Evolutionary conservation across 129 eudicot genomes (phyloP).

Genomic region (Escallonia rubra): DNA sequence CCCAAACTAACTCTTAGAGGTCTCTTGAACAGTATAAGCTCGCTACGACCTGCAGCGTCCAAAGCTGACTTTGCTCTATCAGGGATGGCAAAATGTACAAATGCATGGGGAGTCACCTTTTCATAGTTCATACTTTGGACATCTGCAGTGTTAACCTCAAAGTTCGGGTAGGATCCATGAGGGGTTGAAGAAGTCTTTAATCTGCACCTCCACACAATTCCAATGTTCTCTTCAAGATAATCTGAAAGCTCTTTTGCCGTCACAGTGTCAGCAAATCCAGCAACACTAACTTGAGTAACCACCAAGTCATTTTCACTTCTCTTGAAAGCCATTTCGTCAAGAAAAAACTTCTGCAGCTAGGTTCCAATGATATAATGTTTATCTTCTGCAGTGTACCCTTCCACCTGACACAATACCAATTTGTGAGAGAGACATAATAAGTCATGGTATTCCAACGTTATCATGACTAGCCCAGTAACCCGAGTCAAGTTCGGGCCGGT

Average conservation of each 20-base stretch:
- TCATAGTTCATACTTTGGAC: constrained; percentile 12
- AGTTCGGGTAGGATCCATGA: constrained; percentile 33
- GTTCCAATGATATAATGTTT: too few relatives aligned
- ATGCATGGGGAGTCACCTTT: constrained; percentile 48
- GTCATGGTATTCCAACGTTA: too few relatives aligned
- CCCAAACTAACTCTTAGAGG: constrained; percentile 35
- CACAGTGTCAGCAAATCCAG: too few relatives aligned
- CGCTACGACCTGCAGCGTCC: constrained; percentile 23
- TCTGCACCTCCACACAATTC: too few relatives aligned
- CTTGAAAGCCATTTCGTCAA: constrained; percentile 28
- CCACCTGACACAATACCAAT: too few relatives aligned
- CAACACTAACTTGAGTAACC: not conserved
- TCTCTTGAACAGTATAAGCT: constrained; percentile 21
- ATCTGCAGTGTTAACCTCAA: constrained; percentile 6
- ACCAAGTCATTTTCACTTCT: constrained; percentile 14
- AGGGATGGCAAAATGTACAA: constrained; percentile 35
- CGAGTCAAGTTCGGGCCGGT: too few relatives aligned
- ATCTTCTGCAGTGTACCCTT: too few relatives aligned
- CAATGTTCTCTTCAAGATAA: too few relatives aligned
- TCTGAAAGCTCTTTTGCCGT: too few relatives aligned
- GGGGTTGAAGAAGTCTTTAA: constrained; percentile 18
- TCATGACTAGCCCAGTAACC: too few relatives aligned
- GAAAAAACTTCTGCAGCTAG: not conserved
- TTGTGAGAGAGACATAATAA: too few relatives aligned
- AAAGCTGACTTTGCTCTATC: constrained; percentile 21